Evolutionary conservation across 352 stramenopile genomes (phyloP), one percentile per base, ranked within the genome.

Genomic region (Globisporangium okanoganense): DNA sequence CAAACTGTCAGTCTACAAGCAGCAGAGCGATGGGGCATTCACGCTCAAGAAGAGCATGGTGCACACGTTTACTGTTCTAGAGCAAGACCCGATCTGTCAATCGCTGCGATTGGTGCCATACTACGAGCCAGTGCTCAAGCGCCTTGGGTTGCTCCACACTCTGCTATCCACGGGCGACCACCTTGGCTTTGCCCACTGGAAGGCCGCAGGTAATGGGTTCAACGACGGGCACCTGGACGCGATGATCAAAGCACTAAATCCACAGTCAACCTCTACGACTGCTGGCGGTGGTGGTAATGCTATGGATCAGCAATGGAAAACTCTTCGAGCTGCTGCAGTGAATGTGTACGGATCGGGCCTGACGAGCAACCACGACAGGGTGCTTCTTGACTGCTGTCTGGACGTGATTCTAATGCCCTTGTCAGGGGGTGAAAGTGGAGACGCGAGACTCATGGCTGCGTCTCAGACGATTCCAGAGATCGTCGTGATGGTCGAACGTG

Each of bases 301-400:
- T 20, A 35, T 41, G 20, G 35, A 41, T 10, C 22, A n/a, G 12
- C 40, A 52, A n/a, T 12, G 18, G 14, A 44, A 25, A 9, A 7
- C 48, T 10, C 18, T 75, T 50, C 55, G 60, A 33, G 61, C 56
- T 1, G 45, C 71, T 7, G 70, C 75, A 38, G 36, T 29, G n/a
- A 72, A 58, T 31, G 59, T 76, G 8, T 86, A 86, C 35, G 51
- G 38, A 0, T 61, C 70, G 1, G 68, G 51, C 10, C 4, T 86
- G 33, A 27, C 25, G 33, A 33, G 53, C 7, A 25, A 22, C 0
- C 45, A 73, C 18, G 74, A 80, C 27, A 50, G 64, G 22, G 9
- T 45, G 14, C 56, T 82, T 10, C 49, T 80, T n/a, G 16, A 61
- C 29, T 71, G 41, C 24, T 80, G 70, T 18, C 29, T 77, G 5